Evolutionary conservation across 2,329 filamentous ascomycete genomes (phyloP).

Genomic region (Pseudogymnoascus sp.): DNA sequence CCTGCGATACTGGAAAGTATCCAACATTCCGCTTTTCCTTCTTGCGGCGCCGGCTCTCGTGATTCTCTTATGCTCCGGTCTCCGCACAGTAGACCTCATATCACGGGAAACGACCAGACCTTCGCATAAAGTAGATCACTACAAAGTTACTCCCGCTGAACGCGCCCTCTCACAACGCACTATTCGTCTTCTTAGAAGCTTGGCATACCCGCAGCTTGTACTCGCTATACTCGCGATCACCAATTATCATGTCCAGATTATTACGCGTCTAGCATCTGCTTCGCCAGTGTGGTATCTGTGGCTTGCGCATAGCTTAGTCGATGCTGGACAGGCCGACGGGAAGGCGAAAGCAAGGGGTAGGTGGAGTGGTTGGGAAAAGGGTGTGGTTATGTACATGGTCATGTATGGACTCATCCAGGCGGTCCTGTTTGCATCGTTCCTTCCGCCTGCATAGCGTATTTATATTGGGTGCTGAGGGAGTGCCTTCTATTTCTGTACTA

Average conservation of each 20-base stretch:
- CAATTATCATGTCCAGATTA: slow-evolving; percentile 87
- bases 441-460: slow-evolving; percentile 66
- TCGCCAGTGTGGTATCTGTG: slow-evolving; percentile 88
- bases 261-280: slow-evolving; percentile 78
- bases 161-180: neutral
- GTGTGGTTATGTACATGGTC: slow-evolving; percentile 50
- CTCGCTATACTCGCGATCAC: slow-evolving; percentile 65
- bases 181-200: slow-evolving; percentile 23
- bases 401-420: slow-evolving; percentile 80
- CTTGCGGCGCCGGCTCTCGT: slow-evolving; percentile 70
- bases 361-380: slow-evolving; percentile 15
- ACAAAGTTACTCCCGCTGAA: slow-evolving; percentile 5
- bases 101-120: slow-evolving; percentile 11
- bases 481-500: neutral
- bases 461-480: neutral
- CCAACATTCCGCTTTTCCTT: slow-evolving; percentile 80
- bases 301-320: slow-evolving; percentile 45
- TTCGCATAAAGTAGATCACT: slow-evolving; percentile 10
- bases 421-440: slow-evolving; percentile 76
- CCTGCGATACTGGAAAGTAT: slow-evolving; percentile 79
- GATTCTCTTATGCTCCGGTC: slow-evolving; percentile 55
- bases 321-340: slow-evolving; percentile 16
- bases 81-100: slow-evolving; percentile 33
- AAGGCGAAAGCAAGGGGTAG: slow-evolving; percentile 20
- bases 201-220: slow-evolving; percentile 65